Evolutionary conservation across 352 stramenopile genomes (phyloP).

Genomic region (Globisporangium spinosum): DNA sequence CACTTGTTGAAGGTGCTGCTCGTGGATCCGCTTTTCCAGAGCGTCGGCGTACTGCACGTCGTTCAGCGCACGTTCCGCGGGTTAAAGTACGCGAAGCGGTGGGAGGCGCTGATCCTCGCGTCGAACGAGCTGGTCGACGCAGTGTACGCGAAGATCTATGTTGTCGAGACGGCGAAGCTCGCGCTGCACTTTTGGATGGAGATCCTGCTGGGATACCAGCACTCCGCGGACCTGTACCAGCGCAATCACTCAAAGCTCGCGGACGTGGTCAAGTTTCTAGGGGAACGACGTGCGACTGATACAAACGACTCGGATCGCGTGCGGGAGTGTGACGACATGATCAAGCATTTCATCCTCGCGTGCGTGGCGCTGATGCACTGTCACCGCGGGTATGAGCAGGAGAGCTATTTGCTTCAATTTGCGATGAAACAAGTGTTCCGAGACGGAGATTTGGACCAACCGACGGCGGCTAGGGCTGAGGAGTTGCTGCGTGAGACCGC

Average conservation of each 20-base stretch:
- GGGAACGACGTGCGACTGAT: slow-evolving; percentile 26
- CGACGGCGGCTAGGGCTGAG: slow-evolving; percentile 41
- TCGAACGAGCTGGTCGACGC: slow-evolving; percentile 39
- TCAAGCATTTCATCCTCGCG: slow-evolving; percentile 33
- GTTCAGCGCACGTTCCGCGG: slow-evolving; percentile 53
- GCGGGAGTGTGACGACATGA: slow-evolving; percentile 14
- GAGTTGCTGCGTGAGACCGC: slow-evolving; percentile 43
- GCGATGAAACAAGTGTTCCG: slow-evolving; percentile 37
- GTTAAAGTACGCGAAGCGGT: slow-evolving; percentile 77
- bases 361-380: slow-evolving; percentile 55
- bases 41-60: slow-evolving; percentile 45
- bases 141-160: slow-evolving; percentile 36
- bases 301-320: not conserved
- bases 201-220: slow-evolving; percentile 75
- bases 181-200: slow-evolving; percentile 53
- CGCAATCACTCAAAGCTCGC: slow-evolving; percentile 41
- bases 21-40: slow-evolving; percentile 31
- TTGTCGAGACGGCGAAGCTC: slow-evolving; percentile 17
- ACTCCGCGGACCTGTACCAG: slow-evolving; percentile 57
- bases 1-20: slow-evolving; percentile 35
- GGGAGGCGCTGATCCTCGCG: slow-evolving; percentile 42
- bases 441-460: slow-evolving; percentile 24
- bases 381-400: slow-evolving; percentile 63
- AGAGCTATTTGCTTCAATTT: slow-evolving; percentile 39
- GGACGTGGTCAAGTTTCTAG: slow-evolving; percentile 38